Conservation (phyloP, 495 filamentous ascomycete species). For the Xylaria intraflava region DNA sequence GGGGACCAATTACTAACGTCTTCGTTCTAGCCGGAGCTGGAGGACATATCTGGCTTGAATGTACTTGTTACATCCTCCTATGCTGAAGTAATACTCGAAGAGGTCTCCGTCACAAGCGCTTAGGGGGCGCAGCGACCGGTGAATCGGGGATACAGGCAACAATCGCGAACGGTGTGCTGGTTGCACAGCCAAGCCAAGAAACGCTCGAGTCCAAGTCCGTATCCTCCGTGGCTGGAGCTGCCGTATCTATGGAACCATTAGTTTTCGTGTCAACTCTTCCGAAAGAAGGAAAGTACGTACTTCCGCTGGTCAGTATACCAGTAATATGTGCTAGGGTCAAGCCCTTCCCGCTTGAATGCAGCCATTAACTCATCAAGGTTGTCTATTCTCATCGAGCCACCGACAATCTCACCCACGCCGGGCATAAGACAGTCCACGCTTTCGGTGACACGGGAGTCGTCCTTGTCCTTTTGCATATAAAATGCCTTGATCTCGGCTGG, state of each 20-base stretch:
- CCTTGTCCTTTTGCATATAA: constrained; percentile 92
- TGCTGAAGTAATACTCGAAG: background rate
- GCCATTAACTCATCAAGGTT: constrained; percentile 86
- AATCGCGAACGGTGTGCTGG: constrained; percentile 84
- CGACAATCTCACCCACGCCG: constrained; percentile 94
- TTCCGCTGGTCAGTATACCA: constrained; percentile 99
- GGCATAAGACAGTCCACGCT: constrained; percentile 96
- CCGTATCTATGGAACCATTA: constrained; percentile 63
- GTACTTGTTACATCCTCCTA: background rate
- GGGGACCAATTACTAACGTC: background rate
- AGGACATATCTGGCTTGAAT: background rate
- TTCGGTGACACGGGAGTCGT: constrained; percentile 86
- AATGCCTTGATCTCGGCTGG: constrained; percentile 97
- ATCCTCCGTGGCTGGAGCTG: constrained; percentile 88
- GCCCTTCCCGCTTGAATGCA: constrained; percentile 81
- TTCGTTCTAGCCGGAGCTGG: background rate
- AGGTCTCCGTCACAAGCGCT: constrained; percentile 10
- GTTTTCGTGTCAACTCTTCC: constrained; percentile 6
- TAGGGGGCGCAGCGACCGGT: constrained; percentile 90
- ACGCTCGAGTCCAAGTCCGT: constrained; percentile 89
- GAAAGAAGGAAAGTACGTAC: constrained; percentile 33
- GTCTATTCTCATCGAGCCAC: constrained; percentile 94
- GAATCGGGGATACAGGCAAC: constrained; percentile 87
- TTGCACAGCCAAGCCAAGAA: constrained; percentile 96
- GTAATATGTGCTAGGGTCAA: constrained; percentile 83